These are phyloP conservation scores for Wallacemonas collosoma DNA, from an alignment of 208 protist species.

Conservation along the genomic window DNA sequence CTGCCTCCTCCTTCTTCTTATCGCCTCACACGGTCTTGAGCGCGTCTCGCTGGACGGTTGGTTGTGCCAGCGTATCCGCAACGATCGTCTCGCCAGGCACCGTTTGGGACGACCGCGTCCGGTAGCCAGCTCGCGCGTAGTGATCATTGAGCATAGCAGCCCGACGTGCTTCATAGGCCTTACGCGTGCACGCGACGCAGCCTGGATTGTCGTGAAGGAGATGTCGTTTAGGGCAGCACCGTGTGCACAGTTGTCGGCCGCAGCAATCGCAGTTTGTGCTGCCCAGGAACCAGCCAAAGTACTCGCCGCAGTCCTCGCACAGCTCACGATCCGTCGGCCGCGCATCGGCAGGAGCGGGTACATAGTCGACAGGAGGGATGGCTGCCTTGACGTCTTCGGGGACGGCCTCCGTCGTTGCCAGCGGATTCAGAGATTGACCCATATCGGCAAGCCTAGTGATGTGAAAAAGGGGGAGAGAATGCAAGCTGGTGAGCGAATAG, in stretches of 20 bases:
- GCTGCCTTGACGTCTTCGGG: conserved; percentile 67
- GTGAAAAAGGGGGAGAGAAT: too few relatives aligned
- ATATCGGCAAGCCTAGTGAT: conserved; percentile 23
- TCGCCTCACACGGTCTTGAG: background rate
- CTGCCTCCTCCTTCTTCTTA: too few relatives aligned
- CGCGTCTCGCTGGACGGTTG: background rate
- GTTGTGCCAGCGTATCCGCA: background rate
- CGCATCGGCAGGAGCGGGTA: conserved; percentile 31
- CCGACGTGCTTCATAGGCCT: conserved; percentile 48
- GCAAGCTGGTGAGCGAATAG: too few relatives aligned
- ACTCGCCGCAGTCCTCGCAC: conserved; percentile 67
- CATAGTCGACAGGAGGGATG: conserved; percentile 74
- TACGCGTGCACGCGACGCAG: conserved; percentile 63
- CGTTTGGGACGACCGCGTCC: background rate
- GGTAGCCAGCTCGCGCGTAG: conserved; percentile 20
- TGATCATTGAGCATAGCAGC: conserved; percentile 44
- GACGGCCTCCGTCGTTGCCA: conserved; percentile 62
- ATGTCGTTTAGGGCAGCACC: conserved; percentile 72
- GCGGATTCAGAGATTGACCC: conserved; percentile 60
- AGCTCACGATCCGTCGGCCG: conserved; percentile 34
- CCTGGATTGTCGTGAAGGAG: conserved; percentile 69
- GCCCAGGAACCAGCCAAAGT: conserved; percentile 61
- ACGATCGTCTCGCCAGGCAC: background rate
- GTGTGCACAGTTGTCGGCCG: conserved; percentile 67
- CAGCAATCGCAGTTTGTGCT: conserved; percentile 88